Evolutionary conservation across 2,329 filamentous ascomycete genomes (phyloP).

Genomic region (Calonectria naviculata): DNA sequence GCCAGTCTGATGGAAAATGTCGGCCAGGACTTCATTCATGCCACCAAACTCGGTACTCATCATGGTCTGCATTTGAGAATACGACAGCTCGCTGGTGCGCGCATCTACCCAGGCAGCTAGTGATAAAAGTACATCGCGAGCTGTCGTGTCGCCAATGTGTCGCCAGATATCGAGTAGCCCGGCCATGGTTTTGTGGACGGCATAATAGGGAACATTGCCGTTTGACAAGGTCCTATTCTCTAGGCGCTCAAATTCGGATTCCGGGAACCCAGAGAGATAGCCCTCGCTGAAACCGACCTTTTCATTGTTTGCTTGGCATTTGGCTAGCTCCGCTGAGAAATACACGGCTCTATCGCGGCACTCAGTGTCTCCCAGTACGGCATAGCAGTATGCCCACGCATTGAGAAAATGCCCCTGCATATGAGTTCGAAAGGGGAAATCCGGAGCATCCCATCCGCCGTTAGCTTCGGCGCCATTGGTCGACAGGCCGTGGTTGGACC

Average conservation of each 20-base stretch:
- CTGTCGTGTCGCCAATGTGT: conserved; percentile 53
- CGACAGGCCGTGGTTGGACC: conserved; percentile 56
- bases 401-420: conserved; percentile 62
- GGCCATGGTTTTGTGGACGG: conserved; percentile 64
- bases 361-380: conserved; percentile 51
- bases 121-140: conserved; percentile 55
- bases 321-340: conserved; percentile 59
- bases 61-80: conserved; percentile 58
- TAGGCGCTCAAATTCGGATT: conserved; percentile 59
- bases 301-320: conserved; percentile 62
- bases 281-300: conserved; percentile 55
- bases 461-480: conserved; percentile 58
- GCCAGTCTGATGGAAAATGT: conserved; percentile 58
- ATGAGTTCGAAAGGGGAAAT: conserved; percentile 64
- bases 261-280: conserved; percentile 63
- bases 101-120: conserved; percentile 61
- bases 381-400: conserved; percentile 62
- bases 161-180: conserved; percentile 63
- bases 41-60: conserved; percentile 63
- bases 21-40: conserved; percentile 63
- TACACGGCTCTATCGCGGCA: conserved; percentile 58
- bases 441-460: conserved; percentile 65
- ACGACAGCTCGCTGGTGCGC: conserved; percentile 55
- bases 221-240: conserved; percentile 56
- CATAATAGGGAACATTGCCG: conserved; percentile 65